A percentile compares a stretch with the other conserved stretches of the same genome.
Conservation (phyloP, 345 rosid species). For the Populus deltoides region DNA sequence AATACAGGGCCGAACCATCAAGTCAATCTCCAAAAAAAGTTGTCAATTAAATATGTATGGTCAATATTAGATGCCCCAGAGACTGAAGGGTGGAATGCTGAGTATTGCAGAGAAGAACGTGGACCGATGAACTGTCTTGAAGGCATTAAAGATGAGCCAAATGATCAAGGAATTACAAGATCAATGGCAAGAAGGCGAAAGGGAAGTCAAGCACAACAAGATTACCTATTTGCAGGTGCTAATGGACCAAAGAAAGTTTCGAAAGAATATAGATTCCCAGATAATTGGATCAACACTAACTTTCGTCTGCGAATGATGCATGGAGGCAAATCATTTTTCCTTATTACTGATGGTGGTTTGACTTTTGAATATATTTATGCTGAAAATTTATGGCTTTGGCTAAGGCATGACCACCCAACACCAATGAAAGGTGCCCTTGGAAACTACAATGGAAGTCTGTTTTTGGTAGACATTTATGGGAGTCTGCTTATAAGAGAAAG, state of each 20-base stretch:
- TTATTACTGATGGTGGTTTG: constrained; percentile 49
- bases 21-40: constrained; percentile 38
- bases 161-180: constrained; percentile 40
- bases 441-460: constrained; percentile 65
- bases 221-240: constrained; percentile 36
- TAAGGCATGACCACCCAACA: constrained; percentile 62
- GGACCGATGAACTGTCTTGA: constrained; percentile 55
- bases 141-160: constrained; percentile 53
- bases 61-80: constrained; percentile 57
- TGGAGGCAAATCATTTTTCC: constrained; percentile 53
- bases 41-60: constrained; percentile 44
- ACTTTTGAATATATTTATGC: constrained; percentile 57
- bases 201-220: constrained; percentile 38
- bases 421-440: constrained; percentile 55
- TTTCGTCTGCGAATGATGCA: constrained; percentile 57
- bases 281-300: constrained; percentile 40
- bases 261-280: constrained; percentile 32
- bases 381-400: constrained; percentile 64
- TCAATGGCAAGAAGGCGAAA: constrained; percentile 46
- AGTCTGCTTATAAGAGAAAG: constrained; percentile 59
- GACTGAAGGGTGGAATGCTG: constrained; percentile 75
- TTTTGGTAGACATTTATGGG: constrained; percentile 50
- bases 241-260: constrained; percentile 4
- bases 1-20: constrained; percentile 45
- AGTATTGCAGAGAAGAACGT: constrained; percentile 69